phyloP scores from a whole-genome alignment of 1,139 yeast species.

The Pichia sp. region DNA sequence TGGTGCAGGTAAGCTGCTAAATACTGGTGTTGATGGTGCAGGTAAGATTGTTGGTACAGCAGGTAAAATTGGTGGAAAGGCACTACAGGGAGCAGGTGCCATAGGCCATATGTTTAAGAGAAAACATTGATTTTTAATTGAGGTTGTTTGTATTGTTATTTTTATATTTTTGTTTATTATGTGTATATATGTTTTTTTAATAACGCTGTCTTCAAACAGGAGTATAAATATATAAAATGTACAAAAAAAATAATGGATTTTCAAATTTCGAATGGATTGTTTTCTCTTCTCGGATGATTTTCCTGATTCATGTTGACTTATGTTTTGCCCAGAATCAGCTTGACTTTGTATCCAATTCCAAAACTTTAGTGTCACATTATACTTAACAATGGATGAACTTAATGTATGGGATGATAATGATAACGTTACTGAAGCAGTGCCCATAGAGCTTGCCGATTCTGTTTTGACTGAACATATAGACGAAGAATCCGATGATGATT shows the following conservation, averaged over 20 bases:
- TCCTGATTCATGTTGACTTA: too few species aligned
- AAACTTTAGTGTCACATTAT: too few species aligned
- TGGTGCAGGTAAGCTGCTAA: slow-evolving; percentile 37
- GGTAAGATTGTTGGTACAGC: slow-evolving; percentile 42
- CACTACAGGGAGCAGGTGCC: slow-evolving; percentile 13
- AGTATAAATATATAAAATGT: too few species aligned
- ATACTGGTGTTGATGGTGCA: slow-evolving; percentile 38
- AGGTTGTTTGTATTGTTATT: neutral
- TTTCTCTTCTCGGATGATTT: too few species aligned
- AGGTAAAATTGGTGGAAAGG: slow-evolving; percentile 34
- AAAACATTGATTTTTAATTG: slow-evolving; percentile 8
- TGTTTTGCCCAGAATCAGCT: too few species aligned
- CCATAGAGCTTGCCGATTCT: too few species aligned
- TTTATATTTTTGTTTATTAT: neutral
- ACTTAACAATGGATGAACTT: neutral
- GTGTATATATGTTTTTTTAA: neutral
- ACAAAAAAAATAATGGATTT: too few species aligned
- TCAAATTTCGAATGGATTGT: too few species aligned
- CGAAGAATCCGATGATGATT: slow-evolving; percentile 14
- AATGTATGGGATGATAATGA: neutral
- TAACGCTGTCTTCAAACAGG: too few species aligned
- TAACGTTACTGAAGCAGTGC: too few species aligned
- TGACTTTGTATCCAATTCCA: too few species aligned
- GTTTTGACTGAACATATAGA: neutral
- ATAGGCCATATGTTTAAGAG: slow-evolving; percentile 14